Conservation (phyloP, 352 stramenopile species). For the Globisporangium solare region DNA sequence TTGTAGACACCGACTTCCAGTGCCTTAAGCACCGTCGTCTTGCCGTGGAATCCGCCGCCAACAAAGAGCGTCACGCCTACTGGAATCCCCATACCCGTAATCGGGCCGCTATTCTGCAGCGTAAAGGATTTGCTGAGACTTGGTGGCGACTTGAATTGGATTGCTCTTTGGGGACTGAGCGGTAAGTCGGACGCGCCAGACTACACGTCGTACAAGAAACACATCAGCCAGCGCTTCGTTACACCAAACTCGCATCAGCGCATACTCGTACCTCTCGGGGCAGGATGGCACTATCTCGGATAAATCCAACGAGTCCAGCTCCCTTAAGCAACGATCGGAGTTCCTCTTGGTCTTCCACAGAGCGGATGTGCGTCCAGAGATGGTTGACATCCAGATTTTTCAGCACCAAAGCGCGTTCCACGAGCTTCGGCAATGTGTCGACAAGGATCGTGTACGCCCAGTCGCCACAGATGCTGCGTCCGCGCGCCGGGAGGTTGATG, state of each 20-base stretch:
- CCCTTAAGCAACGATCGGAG: constrained; percentile 81
- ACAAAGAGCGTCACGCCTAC: constrained; percentile 95
- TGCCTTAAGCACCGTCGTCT: constrained; percentile 94
- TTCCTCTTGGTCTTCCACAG: constrained; percentile 91
- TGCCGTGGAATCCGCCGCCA: constrained; percentile 97
- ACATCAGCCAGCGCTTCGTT: not conserved
- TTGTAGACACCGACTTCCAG: constrained; percentile 95
- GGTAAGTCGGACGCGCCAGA: constrained; percentile 61
- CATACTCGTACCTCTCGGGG: constrained; percentile 52
- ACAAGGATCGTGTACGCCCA: constrained; percentile 92
- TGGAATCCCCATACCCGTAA: constrained; percentile 94
- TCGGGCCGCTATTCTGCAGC: constrained; percentile 76
- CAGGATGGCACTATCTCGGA: constrained; percentile 91
- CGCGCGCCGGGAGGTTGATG: constrained; percentile 92
- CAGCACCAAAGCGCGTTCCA: constrained; percentile 78
- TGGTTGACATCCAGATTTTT: constrained; percentile 55
- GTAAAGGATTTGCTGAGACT: constrained; percentile 80
- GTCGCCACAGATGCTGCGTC: constrained; percentile 91
- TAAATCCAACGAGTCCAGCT: constrained; percentile 88
- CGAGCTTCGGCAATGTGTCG: constrained; percentile 82
- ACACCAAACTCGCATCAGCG: too few species aligned
- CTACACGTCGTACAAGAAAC: constrained; percentile 6
- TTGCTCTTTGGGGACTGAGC: constrained; percentile 31
- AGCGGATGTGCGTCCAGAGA: constrained; percentile 86
- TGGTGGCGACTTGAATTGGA: constrained; percentile 85